Evolutionary conservation across 306 rosid species (phyloP).

Genomic region (Gastrolobium bilobum): DNA sequence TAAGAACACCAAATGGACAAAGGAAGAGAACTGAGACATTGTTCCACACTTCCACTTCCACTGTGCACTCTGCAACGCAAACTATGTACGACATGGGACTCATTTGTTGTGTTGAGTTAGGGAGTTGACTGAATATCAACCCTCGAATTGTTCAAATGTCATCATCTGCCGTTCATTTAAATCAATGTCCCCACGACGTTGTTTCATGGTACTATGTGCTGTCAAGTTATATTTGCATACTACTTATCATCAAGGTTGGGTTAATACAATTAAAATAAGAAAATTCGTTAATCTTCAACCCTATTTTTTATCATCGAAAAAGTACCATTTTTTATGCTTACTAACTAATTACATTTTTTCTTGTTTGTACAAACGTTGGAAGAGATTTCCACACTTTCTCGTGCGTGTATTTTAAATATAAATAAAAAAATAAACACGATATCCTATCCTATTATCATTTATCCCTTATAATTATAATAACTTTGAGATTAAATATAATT

Average conservation of each 20-base stretch:
- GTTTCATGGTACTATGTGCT: not conserved
- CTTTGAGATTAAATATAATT: too few species aligned
- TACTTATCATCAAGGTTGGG: not conserved
- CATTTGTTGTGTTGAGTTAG: constrained; percentile 1
- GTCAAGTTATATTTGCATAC: not conserved
- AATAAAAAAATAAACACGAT: too few species aligned
- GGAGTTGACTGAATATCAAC: constrained; percentile 22
- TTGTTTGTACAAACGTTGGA: too few species aligned
- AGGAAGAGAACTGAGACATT: constrained; percentile 44
- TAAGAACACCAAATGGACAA: constrained; percentile 39
- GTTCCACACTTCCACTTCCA: constrained; percentile 1
- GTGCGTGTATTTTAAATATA: too few species aligned
- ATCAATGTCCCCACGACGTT: not conserved
- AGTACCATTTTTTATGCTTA: too few species aligned
- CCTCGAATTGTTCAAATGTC: constrained; percentile 27
- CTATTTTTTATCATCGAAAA: too few species aligned
- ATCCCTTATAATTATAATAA: too few species aligned
- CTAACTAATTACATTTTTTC: too few species aligned
- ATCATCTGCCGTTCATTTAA: constrained; percentile 22
- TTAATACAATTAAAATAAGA: not conserved
- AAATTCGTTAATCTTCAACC: not conserved
- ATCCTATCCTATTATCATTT: too few species aligned
- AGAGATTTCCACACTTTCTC: too few species aligned
- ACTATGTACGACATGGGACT: constrained; percentile 5
- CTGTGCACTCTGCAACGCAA: constrained; percentile 25